Percentiles rank a stretch among this genome's conserved stretches.
Conservation (phyloP, 148 eudicot species). For the Chenopodium album region DNA sequence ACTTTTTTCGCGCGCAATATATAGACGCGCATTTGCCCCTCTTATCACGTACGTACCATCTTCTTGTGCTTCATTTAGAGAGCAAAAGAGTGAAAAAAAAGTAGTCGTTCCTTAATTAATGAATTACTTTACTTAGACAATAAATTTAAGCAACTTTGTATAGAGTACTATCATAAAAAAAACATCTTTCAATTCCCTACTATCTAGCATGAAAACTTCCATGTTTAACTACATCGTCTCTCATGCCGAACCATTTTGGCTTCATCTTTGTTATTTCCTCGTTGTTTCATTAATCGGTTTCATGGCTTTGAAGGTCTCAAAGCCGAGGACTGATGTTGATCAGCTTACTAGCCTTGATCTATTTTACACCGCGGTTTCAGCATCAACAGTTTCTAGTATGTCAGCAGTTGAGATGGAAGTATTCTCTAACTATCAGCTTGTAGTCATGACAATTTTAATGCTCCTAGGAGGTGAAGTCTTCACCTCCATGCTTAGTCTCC, state of each 20-base stretch:
- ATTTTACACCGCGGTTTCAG: slow-evolving; percentile 53
- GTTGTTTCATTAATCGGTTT: slow-evolving; percentile 32
- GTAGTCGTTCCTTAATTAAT: background rate
- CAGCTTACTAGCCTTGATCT: slow-evolving; percentile 22
- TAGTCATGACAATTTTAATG: slow-evolving; percentile 43
- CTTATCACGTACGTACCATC: background rate
- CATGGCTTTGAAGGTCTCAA: slow-evolving; percentile 29
- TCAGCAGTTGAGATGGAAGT: slow-evolving; percentile 69
- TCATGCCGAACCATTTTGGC: slow-evolving; percentile 32
- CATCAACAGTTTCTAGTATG: slow-evolving; percentile 58
- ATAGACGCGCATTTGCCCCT: background rate
- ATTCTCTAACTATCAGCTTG: slow-evolving; percentile 54
- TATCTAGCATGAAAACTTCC: background rate
- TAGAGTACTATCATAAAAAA: slow-evolving; percentile 1
- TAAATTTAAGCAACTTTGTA: slow-evolving; percentile 10
- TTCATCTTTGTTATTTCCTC: slow-evolving; percentile 35
- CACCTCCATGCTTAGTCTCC: slow-evolving; percentile 45
- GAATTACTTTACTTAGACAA: background rate
- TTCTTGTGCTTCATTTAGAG: no score
- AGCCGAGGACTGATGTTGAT: slow-evolving; percentile 25
- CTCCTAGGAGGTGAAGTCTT: slow-evolving; percentile 53
- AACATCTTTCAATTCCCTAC: background rate
- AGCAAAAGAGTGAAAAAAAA: background rate
- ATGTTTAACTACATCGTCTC: slow-evolving; percentile 14
- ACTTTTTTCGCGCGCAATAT: background rate